These are phyloP conservation scores for Chenopodium berlandieri DNA, from an alignment of 148 eudicot genomes.

Conservation along the genomic window DNA sequence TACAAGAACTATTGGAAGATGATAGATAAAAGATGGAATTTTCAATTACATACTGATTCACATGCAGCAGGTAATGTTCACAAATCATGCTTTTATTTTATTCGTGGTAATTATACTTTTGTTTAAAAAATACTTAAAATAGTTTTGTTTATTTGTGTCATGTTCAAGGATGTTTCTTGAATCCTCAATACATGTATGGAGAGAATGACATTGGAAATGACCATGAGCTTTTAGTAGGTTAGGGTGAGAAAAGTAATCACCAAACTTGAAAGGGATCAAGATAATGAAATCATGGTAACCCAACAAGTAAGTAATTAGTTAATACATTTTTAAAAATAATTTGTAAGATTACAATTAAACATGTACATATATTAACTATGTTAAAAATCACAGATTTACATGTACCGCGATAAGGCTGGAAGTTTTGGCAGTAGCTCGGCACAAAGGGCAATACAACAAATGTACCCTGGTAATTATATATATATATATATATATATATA, in stretches of 20 bases:
- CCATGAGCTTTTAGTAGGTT: neutral
- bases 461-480: neutral
- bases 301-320: neutral
- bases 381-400: neutral
- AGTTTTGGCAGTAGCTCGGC: neutral
- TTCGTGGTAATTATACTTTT: too few relatives aligned
- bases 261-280: neutral
- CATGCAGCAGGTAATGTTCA: neutral
- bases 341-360: too few relatives aligned
- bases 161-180: neutral
- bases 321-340: too few relatives aligned
- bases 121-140: too few relatives aligned
- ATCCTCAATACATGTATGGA: conserved; percentile 2
- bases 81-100: too few relatives aligned
- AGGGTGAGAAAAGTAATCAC: neutral
- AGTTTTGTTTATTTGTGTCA: too few relatives aligned
- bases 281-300: neutral
- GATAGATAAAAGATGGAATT: conserved; percentile 9
- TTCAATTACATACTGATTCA: conserved; percentile 4
- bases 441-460: neutral
- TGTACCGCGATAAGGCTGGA: neutral
- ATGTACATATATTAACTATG: too few relatives aligned
- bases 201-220: neutral
- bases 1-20: neutral
- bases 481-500: too few relatives aligned